phyloP scores from a whole-genome alignment of 331 rosid genomes.

The Prunus yedoensis region DNA sequence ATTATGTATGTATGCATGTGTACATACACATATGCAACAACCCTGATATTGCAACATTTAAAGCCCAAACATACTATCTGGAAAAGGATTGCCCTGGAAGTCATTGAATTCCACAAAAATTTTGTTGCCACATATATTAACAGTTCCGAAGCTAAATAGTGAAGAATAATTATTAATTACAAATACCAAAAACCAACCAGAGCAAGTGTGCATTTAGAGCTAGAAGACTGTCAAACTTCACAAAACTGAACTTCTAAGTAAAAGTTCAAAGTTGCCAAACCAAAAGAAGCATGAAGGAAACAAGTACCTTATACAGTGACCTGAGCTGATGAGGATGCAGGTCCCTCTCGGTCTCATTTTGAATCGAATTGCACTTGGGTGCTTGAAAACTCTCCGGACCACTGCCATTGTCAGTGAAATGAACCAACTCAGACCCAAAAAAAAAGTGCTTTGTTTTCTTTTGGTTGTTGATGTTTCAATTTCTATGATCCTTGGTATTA shows the following conservation, averaged over 20 bases:
- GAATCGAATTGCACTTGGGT: constrained; percentile 46
- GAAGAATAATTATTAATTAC: background rate
- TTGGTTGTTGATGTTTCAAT: background rate
- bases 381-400: constrained; percentile 63
- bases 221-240: background rate
- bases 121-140: background rate
- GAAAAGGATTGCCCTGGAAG: background rate
- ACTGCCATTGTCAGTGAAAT: constrained; percentile 32
- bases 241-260: background rate
- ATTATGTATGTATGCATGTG: background rate
- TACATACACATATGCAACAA: background rate
- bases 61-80: background rate
- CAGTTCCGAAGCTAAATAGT: background rate
- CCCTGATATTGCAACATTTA: background rate
- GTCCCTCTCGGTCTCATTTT: constrained; percentile 46
- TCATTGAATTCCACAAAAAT: background rate
- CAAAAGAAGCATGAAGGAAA: background rate
- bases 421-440: background rate
- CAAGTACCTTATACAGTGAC: constrained; percentile 58
- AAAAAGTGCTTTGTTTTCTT: background rate
- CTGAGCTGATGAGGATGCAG: constrained; percentile 60
- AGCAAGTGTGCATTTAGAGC: background rate
- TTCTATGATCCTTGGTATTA: background rate
- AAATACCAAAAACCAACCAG: background rate
- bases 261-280: background rate